Percentiles rank a stretch among this genome's conserved stretches.
Evolutionary conservation across 2,329 filamentous ascomycete genomes (phyloP).

Genomic region (Magnaporthiopsis rhizophila): DNA sequence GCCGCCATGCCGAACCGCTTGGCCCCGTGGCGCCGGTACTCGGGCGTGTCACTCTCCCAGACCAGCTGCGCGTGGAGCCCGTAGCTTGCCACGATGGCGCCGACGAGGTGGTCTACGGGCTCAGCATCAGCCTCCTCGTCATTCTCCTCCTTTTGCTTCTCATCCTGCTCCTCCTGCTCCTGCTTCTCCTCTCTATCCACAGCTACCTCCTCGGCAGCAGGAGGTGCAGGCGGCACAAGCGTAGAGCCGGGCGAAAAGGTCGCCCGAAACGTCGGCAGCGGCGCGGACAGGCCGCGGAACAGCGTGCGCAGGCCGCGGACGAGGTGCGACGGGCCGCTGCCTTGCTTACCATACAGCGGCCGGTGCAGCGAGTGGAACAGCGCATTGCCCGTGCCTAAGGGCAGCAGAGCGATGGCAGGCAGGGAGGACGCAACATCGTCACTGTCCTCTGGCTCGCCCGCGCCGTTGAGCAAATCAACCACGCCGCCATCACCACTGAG

Average conservation of each 20-base stretch:
- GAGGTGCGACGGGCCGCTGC: conserved; percentile 40
- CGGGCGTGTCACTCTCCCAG: conserved; percentile 79
- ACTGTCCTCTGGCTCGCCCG: conserved; percentile 13
- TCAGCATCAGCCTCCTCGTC: conserved; percentile 13
- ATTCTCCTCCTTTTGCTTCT: too few relatives aligned
- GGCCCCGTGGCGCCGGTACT: conserved; percentile 68
- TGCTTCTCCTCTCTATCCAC: too few relatives aligned
- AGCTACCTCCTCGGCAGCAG: background rate
- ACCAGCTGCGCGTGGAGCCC: conserved; percentile 84
- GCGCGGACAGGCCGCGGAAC: conserved; percentile 43
- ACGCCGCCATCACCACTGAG: conserved; percentile 84
- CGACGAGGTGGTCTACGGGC: conserved; percentile 43
- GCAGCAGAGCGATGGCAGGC: conserved; percentile 45
- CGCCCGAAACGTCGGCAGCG: conserved; percentile 56
- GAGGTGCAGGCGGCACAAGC: conserved; percentile 28
- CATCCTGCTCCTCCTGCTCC: conserved; percentile 12
- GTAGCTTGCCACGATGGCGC: conserved; percentile 78
- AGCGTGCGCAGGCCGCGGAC: conserved; percentile 49
- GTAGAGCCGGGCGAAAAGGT: conserved; percentile 51
- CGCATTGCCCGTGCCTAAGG: conserved; percentile 58
- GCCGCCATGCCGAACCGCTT: conserved; percentile 82
- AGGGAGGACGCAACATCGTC: conserved; percentile 13
- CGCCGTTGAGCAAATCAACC: conserved; percentile 70
- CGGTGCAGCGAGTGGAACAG: conserved; percentile 56
- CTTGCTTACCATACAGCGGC: conserved; percentile 40